phyloP scores from a whole-genome alignment of 2,329 filamentous ascomycete genomes.

The Arthroderma uncinatum region DNA sequence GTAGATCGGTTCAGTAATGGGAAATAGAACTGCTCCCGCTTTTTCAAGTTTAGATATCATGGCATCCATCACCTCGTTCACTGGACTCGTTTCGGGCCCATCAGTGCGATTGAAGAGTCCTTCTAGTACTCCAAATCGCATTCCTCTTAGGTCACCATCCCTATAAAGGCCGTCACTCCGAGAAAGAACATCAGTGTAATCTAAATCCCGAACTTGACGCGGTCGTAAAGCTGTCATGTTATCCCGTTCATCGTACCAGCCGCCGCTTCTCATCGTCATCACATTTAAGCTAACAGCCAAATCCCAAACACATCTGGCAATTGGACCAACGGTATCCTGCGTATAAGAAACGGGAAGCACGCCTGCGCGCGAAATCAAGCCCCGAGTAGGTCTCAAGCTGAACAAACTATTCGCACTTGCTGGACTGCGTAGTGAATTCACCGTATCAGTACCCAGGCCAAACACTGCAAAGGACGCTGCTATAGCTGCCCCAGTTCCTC shows the following conservation, averaged over 20 bases:
- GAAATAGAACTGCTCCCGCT: slow-evolving; percentile 41
- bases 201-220: slow-evolving; percentile 17
- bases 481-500: slow-evolving; percentile 51
- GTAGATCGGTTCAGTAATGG: slow-evolving; percentile 41
- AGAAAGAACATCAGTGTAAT: slow-evolving; percentile 35
- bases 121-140: slow-evolving; percentile 42
- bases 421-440: slow-evolving; percentile 52
- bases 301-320: slow-evolving; percentile 42
- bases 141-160: slow-evolving; percentile 25
- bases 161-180: not conserved
- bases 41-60: slow-evolving; percentile 37
- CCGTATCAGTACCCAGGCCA: slow-evolving; percentile 50
- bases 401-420: slow-evolving; percentile 51
- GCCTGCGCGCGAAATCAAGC: slow-evolving; percentile 41
- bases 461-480: slow-evolving; percentile 48
- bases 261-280: slow-evolving; percentile 46
- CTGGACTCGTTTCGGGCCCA: slow-evolving; percentile 43
- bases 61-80: slow-evolving; percentile 43
- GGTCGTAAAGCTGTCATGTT: slow-evolving; percentile 30
- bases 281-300: slow-evolving; percentile 42
- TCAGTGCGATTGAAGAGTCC: slow-evolving; percentile 48
- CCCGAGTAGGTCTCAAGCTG: slow-evolving; percentile 47
- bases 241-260: slow-evolving; percentile 17
- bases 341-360: slow-evolving; percentile 47
- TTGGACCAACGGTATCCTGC: slow-evolving; percentile 47